Evolutionary conservation across 2,329 filamentous ascomycete species (phyloP), one percentile per base, ranked within the genome.

Genomic region (Chaetomiaceae sp.): DNA sequence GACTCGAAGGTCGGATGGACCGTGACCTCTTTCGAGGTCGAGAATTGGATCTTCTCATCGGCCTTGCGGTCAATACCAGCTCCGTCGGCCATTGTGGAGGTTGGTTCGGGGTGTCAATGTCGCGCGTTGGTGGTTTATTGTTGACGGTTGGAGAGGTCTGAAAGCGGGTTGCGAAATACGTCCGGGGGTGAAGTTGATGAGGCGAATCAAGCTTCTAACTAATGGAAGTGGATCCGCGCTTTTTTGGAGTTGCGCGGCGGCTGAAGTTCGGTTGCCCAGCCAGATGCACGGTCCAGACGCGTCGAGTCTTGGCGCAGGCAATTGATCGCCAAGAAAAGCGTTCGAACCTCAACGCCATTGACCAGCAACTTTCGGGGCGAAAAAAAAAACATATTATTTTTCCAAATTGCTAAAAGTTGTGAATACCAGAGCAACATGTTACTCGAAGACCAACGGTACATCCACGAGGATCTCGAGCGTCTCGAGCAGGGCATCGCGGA

Each of bases 41-140:
- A 87, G 73, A 99, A 97, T 77, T 97, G 92, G 85, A 97, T 95
- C 73, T 89, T 85, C 79, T 96, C 91, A 72, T 97, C 94, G 60
- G 86, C 85, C 75, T 91, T 91, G 75, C 89, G 87, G 74, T 99
- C 92, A 69, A 97, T 84, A 58, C 80, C 80, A 61, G 75, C 75
- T 46, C 50, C 85, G 73, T 97, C 92, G 60, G 91, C 90, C 94
- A 97, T 99, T 64, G 59, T 88, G 71, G 9, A 34, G 20, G 8
- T 10, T 40, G 5, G n/a, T n/a, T 20, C 25, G 32, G 2, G 8
- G n/a, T 27, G 42, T 29, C 8, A 27, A 5, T 44, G n/a, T 3
- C 29, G 20, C 16, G 36, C 20, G 4, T 45, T 14, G 33, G 25
- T 34, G 29, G 23, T 16, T 29, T 23, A 4, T 9, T 23, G 20